Evolutionary conservation across 1,139 yeast genomes (phyloP), one percentile per base, ranked within the genome.

Genomic region (Sugiyamaella neomexicana): DNA sequence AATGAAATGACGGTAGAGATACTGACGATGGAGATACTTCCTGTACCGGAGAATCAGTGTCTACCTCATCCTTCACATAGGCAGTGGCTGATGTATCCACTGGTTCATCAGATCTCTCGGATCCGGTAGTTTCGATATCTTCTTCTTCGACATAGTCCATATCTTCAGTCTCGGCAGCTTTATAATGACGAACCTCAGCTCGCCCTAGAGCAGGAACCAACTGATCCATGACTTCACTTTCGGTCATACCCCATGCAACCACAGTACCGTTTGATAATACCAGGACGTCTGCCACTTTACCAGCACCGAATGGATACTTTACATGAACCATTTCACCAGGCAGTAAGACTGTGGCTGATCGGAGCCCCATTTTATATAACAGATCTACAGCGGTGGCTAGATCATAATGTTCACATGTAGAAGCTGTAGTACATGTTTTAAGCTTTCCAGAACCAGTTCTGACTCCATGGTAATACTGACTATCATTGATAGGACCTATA

Each of bases 121-220:
- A 3, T 20, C 37, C 41, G 23, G 17, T 2, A n/a, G 39, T 25
- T 10, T 29, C 32, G 12, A 2, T 13, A 20, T 40, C 43, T 15
- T 56, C 65, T n/a, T 80, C 67, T 55, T 86, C 93, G n/a, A 88
- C 73, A 71, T 75, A 90, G 67, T 90, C 97, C 81, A 90, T 80
- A 64, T 90, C 97, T 65, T 90, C 97, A 41, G 89, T 81, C 63
- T 90, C 97, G 12, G 76, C 73, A 1, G 65, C 68, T 4, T 73
- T 73, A 62, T 83, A 83, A 4, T 79, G 73, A 4, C 81, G 72
- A 1, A 75, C 63, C 57, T 83, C 83, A 3, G 84, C 80, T 0
- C 60, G 60, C 34, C 68, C 66, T 17, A 86, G 70, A 50, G 79
- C 62, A 1, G 82, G 81, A 1, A 83, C 63, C 15, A 70, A 54